Evolutionary conservation across 2,329 filamentous ascomycete genomes (phyloP).

Genomic region (Fusarium sp.): DNA sequence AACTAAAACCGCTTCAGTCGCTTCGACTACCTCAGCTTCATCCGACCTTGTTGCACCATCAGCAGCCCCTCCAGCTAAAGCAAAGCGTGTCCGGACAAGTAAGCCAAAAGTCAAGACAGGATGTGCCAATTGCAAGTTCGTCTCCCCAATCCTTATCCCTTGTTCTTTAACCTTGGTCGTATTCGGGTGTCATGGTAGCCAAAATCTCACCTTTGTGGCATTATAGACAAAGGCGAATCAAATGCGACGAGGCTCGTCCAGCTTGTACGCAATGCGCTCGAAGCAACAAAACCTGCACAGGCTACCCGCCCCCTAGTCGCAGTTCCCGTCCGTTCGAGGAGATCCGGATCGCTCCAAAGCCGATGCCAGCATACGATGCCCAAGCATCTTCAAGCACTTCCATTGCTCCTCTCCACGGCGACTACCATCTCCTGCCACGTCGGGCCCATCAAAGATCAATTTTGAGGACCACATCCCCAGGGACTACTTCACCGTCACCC

Average conservation of each 20-base stretch:
- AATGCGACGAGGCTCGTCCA: conserved; percentile 72
- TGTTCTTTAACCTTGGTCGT: background rate
- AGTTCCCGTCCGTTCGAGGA: conserved; percentile 57
- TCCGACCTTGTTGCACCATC: conserved; percentile 4
- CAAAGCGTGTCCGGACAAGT: conserved; percentile 61
- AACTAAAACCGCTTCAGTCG: background rate
- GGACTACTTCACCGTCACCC: conserved; percentile 42
- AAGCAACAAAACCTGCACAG: conserved; percentile 67
- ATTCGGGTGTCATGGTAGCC: conserved; percentile 8
- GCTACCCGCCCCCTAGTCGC: conserved; percentile 68
- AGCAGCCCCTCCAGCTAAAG: conserved; percentile 16
- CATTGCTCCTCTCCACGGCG: conserved; percentile 31
- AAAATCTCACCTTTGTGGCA: conserved; percentile 34
- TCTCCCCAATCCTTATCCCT: conserved; percentile 26
- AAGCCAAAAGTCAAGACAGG: conserved; percentile 73
- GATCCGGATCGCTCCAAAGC: conserved; percentile 61
- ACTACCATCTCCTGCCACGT: conserved; percentile 47
- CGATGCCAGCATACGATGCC: conserved; percentile 43
- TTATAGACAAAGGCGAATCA: conserved; percentile 67
- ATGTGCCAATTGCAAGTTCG: conserved; percentile 75
- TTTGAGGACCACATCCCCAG: conserved; percentile 30
- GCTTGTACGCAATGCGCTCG: conserved; percentile 68
- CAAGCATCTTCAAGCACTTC: conserved; percentile 20
- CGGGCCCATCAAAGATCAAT: conserved; percentile 39
- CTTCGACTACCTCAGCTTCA: conserved; percentile 1